These are phyloP conservation scores for Paramecium sonneborni DNA, from an alignment of 73 alveolate species.

Conservation along the genomic window DNA sequence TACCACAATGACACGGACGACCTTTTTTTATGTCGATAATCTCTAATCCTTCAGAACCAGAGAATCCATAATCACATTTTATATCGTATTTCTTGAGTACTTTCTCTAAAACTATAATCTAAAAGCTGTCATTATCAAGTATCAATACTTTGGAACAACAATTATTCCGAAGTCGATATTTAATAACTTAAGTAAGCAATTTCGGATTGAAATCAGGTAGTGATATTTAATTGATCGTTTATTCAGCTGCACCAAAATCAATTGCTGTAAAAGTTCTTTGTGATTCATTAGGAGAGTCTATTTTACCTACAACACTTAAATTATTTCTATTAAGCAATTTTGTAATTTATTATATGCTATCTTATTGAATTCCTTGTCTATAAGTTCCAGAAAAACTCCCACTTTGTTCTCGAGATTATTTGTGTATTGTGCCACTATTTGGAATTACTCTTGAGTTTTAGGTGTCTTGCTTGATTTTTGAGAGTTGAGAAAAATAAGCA, in stretches of 20 bases:
- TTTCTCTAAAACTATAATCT: background rate
- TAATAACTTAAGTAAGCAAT: background rate
- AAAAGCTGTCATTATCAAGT: background rate
- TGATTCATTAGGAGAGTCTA: background rate
- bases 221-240: background rate
- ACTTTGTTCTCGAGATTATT: constrained; percentile 7
- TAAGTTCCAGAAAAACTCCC: constrained; percentile 22
- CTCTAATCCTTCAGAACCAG: background rate
- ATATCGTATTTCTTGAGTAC: background rate
- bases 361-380: background rate
- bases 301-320: background rate
- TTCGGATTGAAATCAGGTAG: background rate
- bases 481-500: background rate
- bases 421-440: background rate
- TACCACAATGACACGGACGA: constrained; percentile 29
- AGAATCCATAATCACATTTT: background rate
- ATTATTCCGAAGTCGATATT: background rate
- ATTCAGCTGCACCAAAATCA: constrained; percentile 5
- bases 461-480: background rate
- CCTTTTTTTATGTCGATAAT: background rate
- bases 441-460: background rate
- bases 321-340: background rate
- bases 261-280: background rate
- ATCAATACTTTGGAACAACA: constrained; percentile 22
- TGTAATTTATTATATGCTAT: background rate